Evolutionary conservation across 2,329 filamentous ascomycete species (phyloP).

Genomic region (Tothia fuscella): DNA sequence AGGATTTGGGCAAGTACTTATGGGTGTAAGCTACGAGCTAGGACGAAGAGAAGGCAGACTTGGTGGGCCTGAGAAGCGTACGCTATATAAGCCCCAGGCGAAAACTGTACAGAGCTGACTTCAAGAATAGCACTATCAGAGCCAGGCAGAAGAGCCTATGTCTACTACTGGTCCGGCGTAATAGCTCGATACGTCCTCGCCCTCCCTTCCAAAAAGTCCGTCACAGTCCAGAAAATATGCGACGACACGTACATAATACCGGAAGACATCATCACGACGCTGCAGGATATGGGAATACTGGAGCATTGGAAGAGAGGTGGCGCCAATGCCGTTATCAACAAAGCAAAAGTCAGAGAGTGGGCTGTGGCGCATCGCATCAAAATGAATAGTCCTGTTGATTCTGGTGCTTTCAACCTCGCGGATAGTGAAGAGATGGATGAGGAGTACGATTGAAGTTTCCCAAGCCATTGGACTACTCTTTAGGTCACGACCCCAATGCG

Average conservation of each 20-base stretch:
- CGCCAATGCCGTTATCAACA: constrained; percentile 41
- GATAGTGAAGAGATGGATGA: constrained; percentile 3
- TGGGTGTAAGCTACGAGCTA: constrained; percentile 89
- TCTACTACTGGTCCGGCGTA: constrained; percentile 74
- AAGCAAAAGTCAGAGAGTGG: constrained; percentile 53
- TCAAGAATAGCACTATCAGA: constrained; percentile 59
- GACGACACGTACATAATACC: constrained; percentile 68
- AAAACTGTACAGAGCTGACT: constrained; percentile 1
- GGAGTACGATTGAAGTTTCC: background rate
- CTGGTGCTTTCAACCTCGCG: constrained; percentile 5
- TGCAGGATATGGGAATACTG: constrained; percentile 69
- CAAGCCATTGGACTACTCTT: background rate
- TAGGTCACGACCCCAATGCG: no score
- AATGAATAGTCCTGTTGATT: constrained; percentile 30
- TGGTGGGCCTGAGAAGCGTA: constrained; percentile 86
- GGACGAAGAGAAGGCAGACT: constrained; percentile 71
- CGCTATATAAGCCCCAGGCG: constrained; percentile 16
- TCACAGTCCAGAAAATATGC: constrained; percentile 62
- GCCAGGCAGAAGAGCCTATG: constrained; percentile 71
- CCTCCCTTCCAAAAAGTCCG: constrained; percentile 32
- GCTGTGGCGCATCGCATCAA: constrained; percentile 49
- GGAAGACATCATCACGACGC: constrained; percentile 68
- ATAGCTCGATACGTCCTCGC: constrained; percentile 56
- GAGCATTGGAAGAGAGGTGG: constrained; percentile 40
- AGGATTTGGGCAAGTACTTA: constrained; percentile 75